Evolutionary conservation across 1,284 basidiomycete genomes (phyloP), one percentile per base, ranked within the genome.

Genomic region (Rhodotorula sp.): DNA sequence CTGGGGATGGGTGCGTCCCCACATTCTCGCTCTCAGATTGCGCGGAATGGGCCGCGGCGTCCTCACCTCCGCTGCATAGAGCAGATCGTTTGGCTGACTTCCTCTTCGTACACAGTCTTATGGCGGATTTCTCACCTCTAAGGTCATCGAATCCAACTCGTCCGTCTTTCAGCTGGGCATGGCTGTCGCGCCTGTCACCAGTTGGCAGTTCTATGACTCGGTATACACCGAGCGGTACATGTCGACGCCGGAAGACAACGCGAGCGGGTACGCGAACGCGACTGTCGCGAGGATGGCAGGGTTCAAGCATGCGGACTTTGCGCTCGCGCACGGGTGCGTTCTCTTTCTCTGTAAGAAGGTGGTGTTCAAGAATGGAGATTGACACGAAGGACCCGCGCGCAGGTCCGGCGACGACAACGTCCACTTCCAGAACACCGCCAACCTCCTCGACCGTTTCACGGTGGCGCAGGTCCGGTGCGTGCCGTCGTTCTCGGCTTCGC

Each of bases 41-140:
- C n/a, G n/a, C n/a, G n/a, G n/a, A n/a, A n/a, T n/a, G n/a, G n/a
- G n/a, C n/a, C n/a, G n/a, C n/a, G n/a, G n/a, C n/a, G n/a, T n/a
- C n/a, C n/a, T n/a, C n/a, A n/a, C n/a, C n/a, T n/a, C n/a, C n/a
- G n/a, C n/a, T n/a, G n/a, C n/a, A n/a, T n/a, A n/a, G n/a, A n/a
- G n/a, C n/a, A n/a, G n/a, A n/a, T n/a, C n/a, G n/a, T n/a, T n/a
- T n/a, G n/a, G 22, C 22, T 32, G 19, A 15, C 0, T 1, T 8
- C 12, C 17, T 10, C 39, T 7, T n/a, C 27, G 3, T 25, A 2
- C 55, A 37, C 78, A 92, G 92, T 92, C 91, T 22, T 96, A 94
- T 78, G 94, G 94, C 21, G 94, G 94, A 0, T 97, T 92, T 82
- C 91, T 96, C 89, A 90, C 90, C 63, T 87, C 89, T 69, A 97